Conservation (phyloP, 2,329 filamentous ascomycete genomes). For the Diaporthe capsici region DNA sequence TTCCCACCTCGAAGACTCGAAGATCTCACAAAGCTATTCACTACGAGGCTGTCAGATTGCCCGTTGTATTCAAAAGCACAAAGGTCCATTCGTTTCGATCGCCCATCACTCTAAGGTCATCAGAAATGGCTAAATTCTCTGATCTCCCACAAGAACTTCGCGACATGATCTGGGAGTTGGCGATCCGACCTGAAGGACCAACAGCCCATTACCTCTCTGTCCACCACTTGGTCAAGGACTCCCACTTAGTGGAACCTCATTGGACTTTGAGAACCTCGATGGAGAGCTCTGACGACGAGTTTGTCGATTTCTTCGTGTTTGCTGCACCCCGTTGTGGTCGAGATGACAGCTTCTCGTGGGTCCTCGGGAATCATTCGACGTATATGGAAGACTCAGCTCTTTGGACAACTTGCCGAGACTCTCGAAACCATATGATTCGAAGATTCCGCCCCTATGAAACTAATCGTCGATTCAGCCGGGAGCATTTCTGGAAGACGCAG, state of each 20-base stretch:
- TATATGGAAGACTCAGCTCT: background rate
- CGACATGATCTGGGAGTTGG: background rate
- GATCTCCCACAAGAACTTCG: background rate
- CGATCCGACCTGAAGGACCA: conserved; percentile 5
- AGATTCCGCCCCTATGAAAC: background rate
- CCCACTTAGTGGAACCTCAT: background rate
- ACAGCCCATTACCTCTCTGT: background rate
- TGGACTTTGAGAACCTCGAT: background rate
- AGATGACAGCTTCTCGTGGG: background rate
- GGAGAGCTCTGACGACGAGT: background rate
- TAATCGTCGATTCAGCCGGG: background rate
- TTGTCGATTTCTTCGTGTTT: background rate
- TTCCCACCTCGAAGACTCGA: background rate
- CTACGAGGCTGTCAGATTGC: background rate
- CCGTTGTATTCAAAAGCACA: background rate
- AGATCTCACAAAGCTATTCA: background rate
- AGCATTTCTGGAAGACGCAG: background rate
- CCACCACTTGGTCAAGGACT: background rate
- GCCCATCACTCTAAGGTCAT: background rate
- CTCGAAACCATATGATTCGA: background rate
- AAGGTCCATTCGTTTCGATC: background rate
- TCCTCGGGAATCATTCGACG: background rate
- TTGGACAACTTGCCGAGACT: background rate
- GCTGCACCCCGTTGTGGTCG: background rate
- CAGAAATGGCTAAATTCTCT: background rate